These are phyloP conservation scores for Geum urbanum DNA, from an alignment of 306 rosid genomes.

Conservation along the genomic window DNA sequence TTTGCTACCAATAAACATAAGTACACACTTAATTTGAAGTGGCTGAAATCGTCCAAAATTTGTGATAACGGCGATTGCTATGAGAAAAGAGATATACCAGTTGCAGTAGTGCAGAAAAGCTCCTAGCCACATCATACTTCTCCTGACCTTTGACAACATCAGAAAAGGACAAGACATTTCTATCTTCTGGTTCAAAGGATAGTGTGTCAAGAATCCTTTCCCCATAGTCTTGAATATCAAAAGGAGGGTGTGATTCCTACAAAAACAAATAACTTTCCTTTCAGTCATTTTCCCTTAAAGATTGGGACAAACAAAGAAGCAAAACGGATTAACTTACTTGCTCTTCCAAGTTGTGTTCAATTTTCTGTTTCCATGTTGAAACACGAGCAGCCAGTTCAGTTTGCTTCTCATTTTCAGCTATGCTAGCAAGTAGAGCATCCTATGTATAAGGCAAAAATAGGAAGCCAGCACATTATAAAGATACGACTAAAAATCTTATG, in stretches of 20 bases:
- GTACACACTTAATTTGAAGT: too few species aligned
- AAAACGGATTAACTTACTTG: conserved; percentile 52
- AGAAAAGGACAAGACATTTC: conserved; percentile 45
- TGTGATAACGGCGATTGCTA: not conserved
- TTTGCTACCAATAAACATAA: not conserved
- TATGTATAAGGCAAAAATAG: conserved; percentile 22
- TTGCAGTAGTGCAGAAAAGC: conserved; percentile 88
- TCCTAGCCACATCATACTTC: conserved; percentile 73
- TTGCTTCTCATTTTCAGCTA: conserved; percentile 83
- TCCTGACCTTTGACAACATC: conserved; percentile 67
- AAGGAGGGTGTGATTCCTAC: conserved; percentile 74
- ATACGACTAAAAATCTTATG: not conserved
- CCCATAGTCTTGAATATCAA: conserved; percentile 79
- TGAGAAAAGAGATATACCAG: conserved; percentile 48
- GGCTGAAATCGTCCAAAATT: too few species aligned
- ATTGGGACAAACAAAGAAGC: not conserved
- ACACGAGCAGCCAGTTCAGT: conserved; percentile 83
- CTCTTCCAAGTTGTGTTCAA: conserved; percentile 81
- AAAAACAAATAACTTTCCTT: not conserved
- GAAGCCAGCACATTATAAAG: conserved; percentile 5
- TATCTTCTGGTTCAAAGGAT: conserved; percentile 48
- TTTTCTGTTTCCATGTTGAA: conserved; percentile 83
- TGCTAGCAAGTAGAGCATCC: conserved; percentile 88
- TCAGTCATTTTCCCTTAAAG: not conserved
- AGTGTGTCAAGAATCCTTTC: conserved; percentile 59